Evolutionary conservation across 2,329 filamentous ascomycete species (phyloP).

Genomic region (Botrytis elliptica): DNA sequence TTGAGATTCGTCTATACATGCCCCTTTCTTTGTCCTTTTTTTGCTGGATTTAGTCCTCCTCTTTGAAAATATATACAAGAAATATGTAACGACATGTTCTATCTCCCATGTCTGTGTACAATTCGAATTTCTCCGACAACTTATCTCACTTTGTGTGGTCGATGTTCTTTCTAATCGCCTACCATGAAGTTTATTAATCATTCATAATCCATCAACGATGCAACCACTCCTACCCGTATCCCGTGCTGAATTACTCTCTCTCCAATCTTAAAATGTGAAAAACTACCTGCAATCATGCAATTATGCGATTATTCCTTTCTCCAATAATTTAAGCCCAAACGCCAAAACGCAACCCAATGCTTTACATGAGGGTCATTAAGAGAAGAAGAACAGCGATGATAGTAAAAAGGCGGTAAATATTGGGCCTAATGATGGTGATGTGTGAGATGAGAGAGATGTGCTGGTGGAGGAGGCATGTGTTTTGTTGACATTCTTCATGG

Average conservation of each 20-base stretch:
- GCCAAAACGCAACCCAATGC: constrained; percentile 12
- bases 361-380: constrained; percentile 6
- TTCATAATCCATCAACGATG: background rate
- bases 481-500: constrained; percentile 23
- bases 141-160: background rate
- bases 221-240: background rate
- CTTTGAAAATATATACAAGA: constrained; percentile 10
- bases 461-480: background rate
- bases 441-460: constrained; percentile 8
- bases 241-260: background rate
- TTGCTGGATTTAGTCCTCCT: background rate
- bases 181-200: background rate
- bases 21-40: background rate
- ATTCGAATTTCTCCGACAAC: background rate
- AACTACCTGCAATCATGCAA: background rate
- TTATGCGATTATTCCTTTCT: constrained; percentile 1
- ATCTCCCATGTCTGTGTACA: background rate
- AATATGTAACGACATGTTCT: background rate
- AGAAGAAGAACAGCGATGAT: constrained; percentile 1
- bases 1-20: background rate
- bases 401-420: background rate
- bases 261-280: background rate
- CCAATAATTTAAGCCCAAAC: background rate
- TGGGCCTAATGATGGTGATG: background rate
- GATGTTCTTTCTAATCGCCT: background rate